Conservation (phyloP, 176 grass and related monocot species). For the Calamus simplicifolius region DNA sequence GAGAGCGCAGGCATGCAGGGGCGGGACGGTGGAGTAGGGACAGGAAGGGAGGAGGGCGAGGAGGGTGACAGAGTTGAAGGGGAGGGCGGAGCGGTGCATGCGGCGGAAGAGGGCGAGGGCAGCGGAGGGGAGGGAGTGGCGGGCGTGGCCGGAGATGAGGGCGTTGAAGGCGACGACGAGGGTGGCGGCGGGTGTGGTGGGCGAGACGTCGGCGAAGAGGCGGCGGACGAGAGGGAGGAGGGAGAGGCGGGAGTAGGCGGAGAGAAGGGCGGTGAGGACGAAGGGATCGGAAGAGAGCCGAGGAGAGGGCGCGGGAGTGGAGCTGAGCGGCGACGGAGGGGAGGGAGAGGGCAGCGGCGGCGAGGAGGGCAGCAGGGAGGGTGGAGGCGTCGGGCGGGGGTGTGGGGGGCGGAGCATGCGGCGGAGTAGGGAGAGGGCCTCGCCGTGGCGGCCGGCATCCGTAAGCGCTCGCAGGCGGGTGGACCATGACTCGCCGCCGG, state of each 20-base stretch:
- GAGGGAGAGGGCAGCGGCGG: conserved; percentile 40
- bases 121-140: conserved; percentile 19
- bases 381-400: conserved; percentile 23
- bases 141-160: conserved; percentile 45
- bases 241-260: conserved; percentile 42
- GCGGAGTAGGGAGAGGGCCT: conserved; percentile 34
- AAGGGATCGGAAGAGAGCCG: conserved; percentile 42
- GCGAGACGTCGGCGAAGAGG: conserved; percentile 6
- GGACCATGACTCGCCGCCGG: conserved; percentile 28
- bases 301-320: conserved; percentile 27
- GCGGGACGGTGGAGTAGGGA: conserved; percentile 23
- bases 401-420: conserved; percentile 13
- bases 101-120: conserved; percentile 40
- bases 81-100: conserved; percentile 25
- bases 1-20: conserved; percentile 36
- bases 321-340: conserved; percentile 25
- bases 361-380: conserved; percentile 46
- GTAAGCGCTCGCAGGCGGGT: conserved; percentile 26
- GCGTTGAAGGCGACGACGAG: conserved; percentile 56
- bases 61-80: conserved; percentile 50
- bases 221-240: conserved; percentile 36
- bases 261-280: conserved; percentile 44
- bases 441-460: conserved; percentile 20
- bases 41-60: conserved; percentile 36
- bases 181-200: conserved; percentile 18